Base-by-base conservation (phyloP, 1,284 basidiomycete species). In the Erythrobasidium hasegawianum region DNA sequence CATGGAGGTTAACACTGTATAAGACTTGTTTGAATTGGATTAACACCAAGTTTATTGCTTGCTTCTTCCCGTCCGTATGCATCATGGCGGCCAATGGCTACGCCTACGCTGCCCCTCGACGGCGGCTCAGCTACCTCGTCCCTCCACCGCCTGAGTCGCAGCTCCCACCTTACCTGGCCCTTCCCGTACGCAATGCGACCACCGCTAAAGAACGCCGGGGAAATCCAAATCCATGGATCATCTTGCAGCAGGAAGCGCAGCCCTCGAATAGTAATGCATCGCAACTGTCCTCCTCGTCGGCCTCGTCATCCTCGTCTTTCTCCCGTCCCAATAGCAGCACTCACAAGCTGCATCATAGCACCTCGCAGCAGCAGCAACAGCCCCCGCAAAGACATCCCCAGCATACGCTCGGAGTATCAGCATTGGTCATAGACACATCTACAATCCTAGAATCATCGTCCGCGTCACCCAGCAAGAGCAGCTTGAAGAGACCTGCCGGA, bases 321-420 rank as follows among this genome's bases (percentile, higher is more conserved):
- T 40, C 55, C 33, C 56, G 33, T 24, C 56, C 50, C 50, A 16
- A 20, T 16, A 27, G 33, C 33, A 33, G 5, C 5, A 33, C 9
- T 24, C 3, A n/a, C 16, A 26, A 20, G n/a, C 22, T 43, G 20
- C 54, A 64, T 29, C 62, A 58, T 41, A 58, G 39, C n/a, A n/a
- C n/a, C 45, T 18, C 14, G 13, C 62, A 29, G 56, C 68, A 14
- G 5, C 33, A 33, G 5, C n/a, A n/a, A n/a, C n/a, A n/a, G n/a
- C n/a, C n/a, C n/a, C 68, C 43, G 60, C 68, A 16, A 69, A 72
- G 45, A 66, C 85, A 89, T 72, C 89, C 90, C 7, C 83, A 86
- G 29, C 93, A 97, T 78, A 85, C 90, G n/a, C 84, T 96, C 0
- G 88, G 89, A 4, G 85, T 95, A 16, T 85, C 88, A 0, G 87